Evolutionary conservation across 2,329 filamentous ascomycete genomes (phyloP).

Genomic region (Aspergillus phoenicis): DNA sequence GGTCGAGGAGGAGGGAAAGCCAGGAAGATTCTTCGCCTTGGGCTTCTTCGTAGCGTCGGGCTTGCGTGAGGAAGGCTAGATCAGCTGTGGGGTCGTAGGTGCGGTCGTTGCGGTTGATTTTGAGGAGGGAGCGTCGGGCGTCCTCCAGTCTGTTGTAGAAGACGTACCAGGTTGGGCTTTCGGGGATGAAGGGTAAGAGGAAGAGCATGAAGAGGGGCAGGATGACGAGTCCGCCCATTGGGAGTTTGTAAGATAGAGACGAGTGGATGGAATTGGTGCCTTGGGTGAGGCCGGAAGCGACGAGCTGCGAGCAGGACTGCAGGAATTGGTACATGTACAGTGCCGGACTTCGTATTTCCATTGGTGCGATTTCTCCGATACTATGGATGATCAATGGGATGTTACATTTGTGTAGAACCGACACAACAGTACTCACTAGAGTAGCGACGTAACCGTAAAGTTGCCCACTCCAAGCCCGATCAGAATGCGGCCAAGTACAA

Average conservation of each 20-base stretch:
- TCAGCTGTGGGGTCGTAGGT: conserved; percentile 34
- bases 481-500: conserved; percentile 32
- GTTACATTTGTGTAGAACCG: not conserved
- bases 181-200: conserved; percentile 29
- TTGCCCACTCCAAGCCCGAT: conserved; percentile 36
- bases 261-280: conserved; percentile 29
- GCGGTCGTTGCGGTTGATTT: conserved; percentile 37
- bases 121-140: conserved; percentile 36
- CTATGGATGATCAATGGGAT: not conserved
- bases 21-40: conserved; percentile 39
- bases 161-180: conserved; percentile 38
- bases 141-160: conserved; percentile 29
- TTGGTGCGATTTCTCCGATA: conserved; percentile 36
- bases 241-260: conserved; percentile 30
- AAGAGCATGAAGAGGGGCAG: conserved; percentile 29
- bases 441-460: conserved; percentile 35
- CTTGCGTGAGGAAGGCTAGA: conserved; percentile 27
- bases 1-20: conserved; percentile 46
- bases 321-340: conserved; percentile 36
- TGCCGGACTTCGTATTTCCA: conserved; percentile 29
- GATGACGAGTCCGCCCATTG: conserved; percentile 30
- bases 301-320: conserved; percentile 33
- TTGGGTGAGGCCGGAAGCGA: conserved; percentile 32
- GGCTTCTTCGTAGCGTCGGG: conserved; percentile 26
- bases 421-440: conserved; percentile 20